Base-by-base conservation (phyloP, 768 basidiomycete genomes). In the Pisolithus marmoratus region DNA sequence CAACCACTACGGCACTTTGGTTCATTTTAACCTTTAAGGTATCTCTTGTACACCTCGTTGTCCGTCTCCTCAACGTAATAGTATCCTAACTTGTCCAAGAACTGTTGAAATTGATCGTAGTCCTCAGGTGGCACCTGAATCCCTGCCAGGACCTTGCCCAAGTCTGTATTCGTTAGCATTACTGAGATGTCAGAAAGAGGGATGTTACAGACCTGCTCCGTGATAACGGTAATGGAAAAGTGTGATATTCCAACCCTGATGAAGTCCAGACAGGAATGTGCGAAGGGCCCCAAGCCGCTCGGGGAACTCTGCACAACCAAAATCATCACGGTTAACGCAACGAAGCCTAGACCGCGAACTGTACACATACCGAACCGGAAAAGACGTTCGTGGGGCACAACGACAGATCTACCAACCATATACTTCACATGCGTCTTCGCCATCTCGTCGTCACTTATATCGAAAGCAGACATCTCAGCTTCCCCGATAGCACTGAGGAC, bases 221-320 rank as follows among this genome's bases (percentile, higher is more conserved):
- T 98, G 95, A 66, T 98, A 97, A 50, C 96, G 81, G 69, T 99
- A 99, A 67, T 99, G 96, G 74, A 98, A 99, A 57, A 99, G 67
- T 1, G 93, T 88, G 46, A 99, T 91, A 67, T 94, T 97, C 94
- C 94, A 97, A 23, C 84, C 85, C 19, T 79, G 73, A 29, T 86
- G 86, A 42, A 99, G 65, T 3, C 87, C 89, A 26, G 84, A 74
- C 54, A 99, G 75, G 74, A 98, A 99, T 58, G 88, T 90, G 40
- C 90, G 83, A 52, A 99, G 73, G 4, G 95, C 96, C 2, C 85
- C 87, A 0, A 93, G 94, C 49, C 96, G 75, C 67, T 99, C 96
- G 1, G 96, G 96, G 66, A 99, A 99, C 66, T 95, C 94, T 97
- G 62, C 14, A 43, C 7, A 15, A 11, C 46, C 23, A 44, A 9